Conservation (phyloP, 176 grass and related monocot genomes). For the Echinochloa phyllopogon region DNA sequence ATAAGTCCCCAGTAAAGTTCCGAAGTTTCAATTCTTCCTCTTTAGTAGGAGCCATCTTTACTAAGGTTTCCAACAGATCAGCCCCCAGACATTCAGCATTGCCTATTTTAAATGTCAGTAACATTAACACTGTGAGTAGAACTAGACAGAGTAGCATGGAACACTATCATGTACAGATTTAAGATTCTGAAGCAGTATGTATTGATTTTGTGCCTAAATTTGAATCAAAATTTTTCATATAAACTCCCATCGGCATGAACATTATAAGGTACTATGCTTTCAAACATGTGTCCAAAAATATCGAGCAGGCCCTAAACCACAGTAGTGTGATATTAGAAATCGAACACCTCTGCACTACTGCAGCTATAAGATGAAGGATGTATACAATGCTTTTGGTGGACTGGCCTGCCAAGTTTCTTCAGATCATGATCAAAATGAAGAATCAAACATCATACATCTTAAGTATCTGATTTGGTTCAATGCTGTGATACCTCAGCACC, state of each 20-base stretch:
- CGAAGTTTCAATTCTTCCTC: conserved; percentile 90
- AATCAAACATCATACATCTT: background rate
- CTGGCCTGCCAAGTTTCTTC: background rate
- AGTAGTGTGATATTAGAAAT: background rate
- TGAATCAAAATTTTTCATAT: background rate
- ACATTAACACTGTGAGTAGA: conserved; percentile 8
- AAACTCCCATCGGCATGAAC: background rate
- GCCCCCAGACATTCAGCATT: conserved; percentile 82
- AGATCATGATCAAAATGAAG: background rate
- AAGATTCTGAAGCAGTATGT: conserved; percentile 3
- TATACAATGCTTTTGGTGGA: background rate
- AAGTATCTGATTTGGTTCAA: background rate
- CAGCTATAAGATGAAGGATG: background rate
- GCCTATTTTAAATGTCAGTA: conserved; percentile 53
- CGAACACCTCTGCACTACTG: background rate
- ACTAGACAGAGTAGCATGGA: background rate
- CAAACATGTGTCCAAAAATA: background rate
- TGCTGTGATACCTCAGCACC: background rate
- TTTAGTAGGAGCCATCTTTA: conserved; percentile 99
- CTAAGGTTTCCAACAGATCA: conserved; percentile 94
- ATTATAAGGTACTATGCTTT: background rate
- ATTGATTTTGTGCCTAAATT: background rate
- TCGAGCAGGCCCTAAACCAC: background rate
- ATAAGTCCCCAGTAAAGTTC: conserved; percentile 74
- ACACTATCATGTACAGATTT: background rate